Evolutionary conservation across 495 filamentous ascomycete species (phyloP), one percentile per base, ranked within the genome.

Genomic region (Apiosordaria backusii): DNA sequence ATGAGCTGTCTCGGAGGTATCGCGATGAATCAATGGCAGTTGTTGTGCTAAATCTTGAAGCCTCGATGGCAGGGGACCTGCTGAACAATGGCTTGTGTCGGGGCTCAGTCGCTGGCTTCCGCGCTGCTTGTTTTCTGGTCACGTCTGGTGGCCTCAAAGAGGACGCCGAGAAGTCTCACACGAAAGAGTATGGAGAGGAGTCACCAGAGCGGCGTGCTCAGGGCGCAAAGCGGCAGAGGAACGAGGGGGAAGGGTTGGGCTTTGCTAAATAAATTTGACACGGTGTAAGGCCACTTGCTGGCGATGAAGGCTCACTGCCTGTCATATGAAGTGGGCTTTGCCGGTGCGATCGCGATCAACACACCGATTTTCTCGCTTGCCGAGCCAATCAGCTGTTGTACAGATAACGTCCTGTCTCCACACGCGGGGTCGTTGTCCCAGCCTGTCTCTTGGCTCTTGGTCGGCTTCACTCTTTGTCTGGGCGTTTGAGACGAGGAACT

Each of bases 281-380:
- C 50, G 35, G 13, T 45, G 35, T 45, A 45, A 45, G 13, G 35
- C 35, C 35, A 45, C 35, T 45, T 45, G 35, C 35, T 45, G 35
- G 35, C 10, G 35, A 45, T 45, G 35, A 45, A 45, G 35, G 35
- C 35, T 45, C 35, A 45, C 59, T 27, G 59, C 19, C 19, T 40
- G 57, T 29, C 52, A 67, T 58, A 40, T 45, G 16, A 50, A 57
- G 63, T 40, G 68, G 65, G 62, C 55, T 65, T 53, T 29, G 25
- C 61, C 64, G 62, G 64, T 66, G 58, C 27, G 65, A 71, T 73
- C 68, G 67, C 50, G 55, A 60, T 64, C 23, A 60, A 50, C 27
- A 61, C 63, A 65, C 57, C 63, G 62, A 65, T 66, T 66, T 72
- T 70, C 67, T 67, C 67, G 69, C 68, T 65, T 65, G 62, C 35